These are phyloP conservation scores for Xerocomellus chrysenteron DNA, from an alignment of 768 basidiomycete species.

Conservation along the genomic window DNA sequence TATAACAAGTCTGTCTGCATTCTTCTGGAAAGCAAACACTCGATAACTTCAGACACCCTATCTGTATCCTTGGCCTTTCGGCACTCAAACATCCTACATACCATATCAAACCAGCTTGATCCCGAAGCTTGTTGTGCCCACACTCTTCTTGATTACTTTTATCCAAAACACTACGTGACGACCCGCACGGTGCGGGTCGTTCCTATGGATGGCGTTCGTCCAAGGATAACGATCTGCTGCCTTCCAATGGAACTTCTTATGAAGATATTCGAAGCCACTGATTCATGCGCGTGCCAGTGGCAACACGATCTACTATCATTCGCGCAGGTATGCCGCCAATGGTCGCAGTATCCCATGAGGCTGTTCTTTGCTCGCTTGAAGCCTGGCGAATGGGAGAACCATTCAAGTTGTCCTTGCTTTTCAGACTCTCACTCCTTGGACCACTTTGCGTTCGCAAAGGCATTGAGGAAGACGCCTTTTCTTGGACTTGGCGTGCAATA, in stretches of 20 bases:
- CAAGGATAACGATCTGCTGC: background rate
- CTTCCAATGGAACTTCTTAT: slow-evolving; percentile 3
- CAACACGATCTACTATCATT: slow-evolving; percentile 2
- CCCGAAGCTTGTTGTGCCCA: no score
- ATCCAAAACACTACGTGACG: background rate
- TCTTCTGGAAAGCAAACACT: no score
- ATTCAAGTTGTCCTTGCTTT: accelerated
- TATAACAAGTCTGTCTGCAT: no score
- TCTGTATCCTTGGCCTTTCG: no score
- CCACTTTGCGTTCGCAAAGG: background rate
- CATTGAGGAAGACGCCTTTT: background rate
- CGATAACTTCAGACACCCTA: no score
- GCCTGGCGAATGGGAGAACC: background rate
- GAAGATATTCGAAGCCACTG: background rate
- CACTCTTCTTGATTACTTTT: no score
- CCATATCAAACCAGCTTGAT: no score
- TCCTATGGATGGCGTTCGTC: background rate
- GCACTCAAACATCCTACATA: no score
- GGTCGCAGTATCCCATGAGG: background rate
- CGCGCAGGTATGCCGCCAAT: slow-evolving; percentile 8
- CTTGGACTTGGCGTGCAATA: background rate
- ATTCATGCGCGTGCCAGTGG: background rate
- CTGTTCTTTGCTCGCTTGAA: background rate
- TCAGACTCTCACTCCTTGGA: background rate
- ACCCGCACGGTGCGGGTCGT: background rate